Percentiles rank a stretch among this genome's conserved stretches.
These are phyloP conservation scores for Exutisphaerella laricina DNA, from an alignment of 2,329 filamentous ascomycete species.

Conservation along the genomic window DNA sequence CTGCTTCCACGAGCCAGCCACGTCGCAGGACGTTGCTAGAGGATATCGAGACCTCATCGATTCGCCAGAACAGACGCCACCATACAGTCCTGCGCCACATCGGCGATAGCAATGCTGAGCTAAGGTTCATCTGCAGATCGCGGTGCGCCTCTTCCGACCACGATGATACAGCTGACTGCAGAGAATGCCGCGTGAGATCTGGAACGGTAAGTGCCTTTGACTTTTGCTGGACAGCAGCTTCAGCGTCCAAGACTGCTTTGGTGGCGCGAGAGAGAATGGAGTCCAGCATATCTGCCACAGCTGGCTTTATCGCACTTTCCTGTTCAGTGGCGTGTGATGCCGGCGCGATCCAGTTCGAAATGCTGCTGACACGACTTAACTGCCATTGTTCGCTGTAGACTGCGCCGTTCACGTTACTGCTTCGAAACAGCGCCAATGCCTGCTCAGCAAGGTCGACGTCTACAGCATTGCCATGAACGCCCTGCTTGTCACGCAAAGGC, in stretches of 20 bases:
- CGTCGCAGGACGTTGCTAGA: conserved; percentile 71
- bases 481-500: conserved; percentile 31
- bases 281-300: conserved; percentile 59
- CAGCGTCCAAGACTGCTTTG: conserved; percentile 44
- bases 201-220: conserved; percentile 34
- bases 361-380: conserved; percentile 25
- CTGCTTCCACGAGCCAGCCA: conserved; percentile 70
- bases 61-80: conserved; percentile 95
- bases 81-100: conserved; percentile 77
- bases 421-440: conserved; percentile 49
- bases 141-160: conserved; percentile 79
- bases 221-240: conserved; percentile 39
- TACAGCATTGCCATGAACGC: conserved; percentile 39
- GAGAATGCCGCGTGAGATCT: conserved; percentile 40
- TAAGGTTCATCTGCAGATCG: conserved; percentile 75
- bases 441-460: conserved; percentile 58
- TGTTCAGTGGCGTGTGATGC: conserved; percentile 29
- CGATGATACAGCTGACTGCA: conserved; percentile 56
- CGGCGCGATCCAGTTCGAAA: conserved; percentile 25
- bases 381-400: conserved; percentile 34
- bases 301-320: conserved; percentile 54
- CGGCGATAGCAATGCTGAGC: conserved; percentile 67
- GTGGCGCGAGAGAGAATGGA: conserved; percentile 58
- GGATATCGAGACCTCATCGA: conserved; percentile 84
- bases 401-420: conserved; percentile 31